phyloP scores from a whole-genome alignment of 257 asterid species.

The Eustoma russellianum region DNA sequence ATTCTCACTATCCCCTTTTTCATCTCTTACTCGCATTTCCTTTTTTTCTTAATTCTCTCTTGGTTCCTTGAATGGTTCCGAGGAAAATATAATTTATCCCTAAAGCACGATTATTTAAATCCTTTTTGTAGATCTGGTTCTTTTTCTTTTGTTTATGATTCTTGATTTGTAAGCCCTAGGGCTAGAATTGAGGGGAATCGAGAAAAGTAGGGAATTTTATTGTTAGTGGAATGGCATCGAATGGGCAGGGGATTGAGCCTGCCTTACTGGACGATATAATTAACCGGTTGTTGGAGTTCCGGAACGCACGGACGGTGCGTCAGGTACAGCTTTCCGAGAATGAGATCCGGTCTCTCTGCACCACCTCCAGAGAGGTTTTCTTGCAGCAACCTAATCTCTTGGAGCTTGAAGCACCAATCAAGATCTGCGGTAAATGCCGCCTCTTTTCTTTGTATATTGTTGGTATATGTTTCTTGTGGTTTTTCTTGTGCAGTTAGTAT shows the following conservation, averaged over 20 bases:
- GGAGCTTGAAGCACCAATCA: conserved; percentile 87
- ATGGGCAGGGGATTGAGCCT: conserved; percentile 56
- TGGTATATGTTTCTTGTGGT: too few species aligned
- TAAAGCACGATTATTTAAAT: too few species aligned
- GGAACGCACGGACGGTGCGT: conserved; percentile 58
- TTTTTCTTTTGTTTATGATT: too few species aligned
- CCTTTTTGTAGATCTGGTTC: too few species aligned
- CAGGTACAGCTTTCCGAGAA: conserved; percentile 76
- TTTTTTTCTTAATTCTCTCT: too few species aligned
- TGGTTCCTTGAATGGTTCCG: too few species aligned
- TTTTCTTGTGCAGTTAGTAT: too few species aligned
- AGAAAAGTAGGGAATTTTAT: neutral
- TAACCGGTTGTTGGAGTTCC: conserved; percentile 55
- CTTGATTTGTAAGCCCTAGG: neutral
- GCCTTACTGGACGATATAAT: conserved; percentile 64
- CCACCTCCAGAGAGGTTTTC: conserved; percentile 55
- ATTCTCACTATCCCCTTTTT: too few species aligned
- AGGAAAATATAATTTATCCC: too few species aligned
- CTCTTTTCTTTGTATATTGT: neutral
- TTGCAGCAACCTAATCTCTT: conserved; percentile 77
- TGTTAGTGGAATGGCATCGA: conserved; percentile 33
- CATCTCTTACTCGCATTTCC: too few species aligned
- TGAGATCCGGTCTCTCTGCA: conserved; percentile 68
- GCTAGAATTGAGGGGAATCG: neutral
- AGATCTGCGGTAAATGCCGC: conserved; percentile 57